Conservation (phyloP, 768 basidiomycete species). For the Kwoniella mangroviensis region DNA sequence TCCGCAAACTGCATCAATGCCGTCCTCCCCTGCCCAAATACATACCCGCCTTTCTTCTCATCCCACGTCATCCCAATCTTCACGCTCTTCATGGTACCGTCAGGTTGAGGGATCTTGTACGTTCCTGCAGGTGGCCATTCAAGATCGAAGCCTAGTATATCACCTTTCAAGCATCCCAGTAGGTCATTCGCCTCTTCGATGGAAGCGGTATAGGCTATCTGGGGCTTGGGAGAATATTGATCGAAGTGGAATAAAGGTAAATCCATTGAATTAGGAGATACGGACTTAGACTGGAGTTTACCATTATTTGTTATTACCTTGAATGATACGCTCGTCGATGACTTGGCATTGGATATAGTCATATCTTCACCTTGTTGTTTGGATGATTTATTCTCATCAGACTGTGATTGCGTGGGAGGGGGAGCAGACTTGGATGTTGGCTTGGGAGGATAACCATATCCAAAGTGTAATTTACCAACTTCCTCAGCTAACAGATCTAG, state of each 20-base stretch:
- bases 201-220: conserved; percentile 45
- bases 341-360: neutral
- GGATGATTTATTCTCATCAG: neutral
- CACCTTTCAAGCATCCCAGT: conserved; percentile 39
- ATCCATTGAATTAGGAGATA: too few relatives aligned
- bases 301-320: neutral
- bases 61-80: conserved; percentile 29
- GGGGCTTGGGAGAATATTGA: conserved; percentile 23
- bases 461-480: conserved; percentile 7
- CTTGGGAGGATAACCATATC: neutral
- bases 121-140: conserved; percentile 51
- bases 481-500: conserved; percentile 21
- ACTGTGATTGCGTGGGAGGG: too few relatives aligned
- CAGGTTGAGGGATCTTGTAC: conserved; percentile 10
- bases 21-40: conserved; percentile 38
- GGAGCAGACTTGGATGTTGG: neutral
- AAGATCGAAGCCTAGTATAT: conserved; percentile 52
- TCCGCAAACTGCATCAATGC: conserved; percentile 47
- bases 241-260: conserved; percentile 37
- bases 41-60: conserved; percentile 17
- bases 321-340: neutral
- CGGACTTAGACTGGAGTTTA: neutral
- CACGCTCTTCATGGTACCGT: conserved; percentile 4
- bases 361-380: neutral
- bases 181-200: conserved; percentile 48